Percentiles rank a stretch among this genome's conserved stretches.
These are phyloP conservation scores for Postia placenta DNA, from an alignment of 768 basidiomycete genomes.

Conservation along the genomic window DNA sequence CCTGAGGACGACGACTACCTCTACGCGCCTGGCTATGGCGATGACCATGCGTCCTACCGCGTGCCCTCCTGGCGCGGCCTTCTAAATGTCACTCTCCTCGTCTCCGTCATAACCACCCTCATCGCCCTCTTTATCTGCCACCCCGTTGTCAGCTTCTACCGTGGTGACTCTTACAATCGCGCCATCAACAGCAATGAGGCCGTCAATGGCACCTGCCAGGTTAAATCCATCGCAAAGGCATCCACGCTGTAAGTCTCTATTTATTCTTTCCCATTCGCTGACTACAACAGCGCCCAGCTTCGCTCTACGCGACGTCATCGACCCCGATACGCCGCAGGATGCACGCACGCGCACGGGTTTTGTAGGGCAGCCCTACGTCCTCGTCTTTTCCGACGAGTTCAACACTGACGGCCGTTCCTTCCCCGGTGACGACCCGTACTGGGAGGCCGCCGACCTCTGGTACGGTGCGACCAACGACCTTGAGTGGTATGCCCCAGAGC, in stretches of 20 bases:
- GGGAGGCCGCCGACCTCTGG: constrained; percentile 71
- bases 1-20: constrained; percentile 63
- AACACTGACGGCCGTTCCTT: constrained; percentile 46
- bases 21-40: constrained; percentile 50
- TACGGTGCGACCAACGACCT: constrained; percentile 64
- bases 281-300: constrained; percentile 18
- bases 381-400: constrained; percentile 67
- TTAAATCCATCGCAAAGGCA: neutral
- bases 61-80: constrained; percentile 41
- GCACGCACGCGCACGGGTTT: constrained; percentile 62
- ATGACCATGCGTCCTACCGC: constrained; percentile 12
- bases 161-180: constrained; percentile 28
- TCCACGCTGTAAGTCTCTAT: neutral
- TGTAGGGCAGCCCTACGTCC: constrained; percentile 62
- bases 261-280: too few relatives aligned
- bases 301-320: constrained; percentile 57
- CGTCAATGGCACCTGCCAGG: constrained; percentile 67
- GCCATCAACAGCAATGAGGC: constrained; percentile 57
- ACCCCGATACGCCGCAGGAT: constrained; percentile 56
- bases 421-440: constrained; percentile 60
- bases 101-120: constrained; percentile 54
- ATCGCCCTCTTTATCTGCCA: constrained; percentile 77
- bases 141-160: constrained; percentile 60
- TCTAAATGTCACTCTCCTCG: constrained; percentile 63
- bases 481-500: constrained; percentile 72